Evolutionary conservation across 2,329 filamentous ascomycete genomes (phyloP), one percentile per base, ranked within the genome.

Genomic region (Paecilomyces dactylethromorphus): DNA sequence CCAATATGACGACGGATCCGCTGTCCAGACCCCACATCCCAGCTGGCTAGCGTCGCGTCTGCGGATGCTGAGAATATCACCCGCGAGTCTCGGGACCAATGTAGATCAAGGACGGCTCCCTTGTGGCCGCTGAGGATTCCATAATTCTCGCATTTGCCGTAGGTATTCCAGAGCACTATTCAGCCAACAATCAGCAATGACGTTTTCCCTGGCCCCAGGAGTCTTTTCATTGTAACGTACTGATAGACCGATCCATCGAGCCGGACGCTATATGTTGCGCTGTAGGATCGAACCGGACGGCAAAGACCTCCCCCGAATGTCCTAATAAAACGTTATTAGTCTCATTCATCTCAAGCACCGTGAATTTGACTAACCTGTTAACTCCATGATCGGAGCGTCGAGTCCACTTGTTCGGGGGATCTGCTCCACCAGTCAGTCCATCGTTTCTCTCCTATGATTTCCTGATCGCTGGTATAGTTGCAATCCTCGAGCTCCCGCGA

Each of bases 61-160:
- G 94, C 92, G 33, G 92, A 96, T 52, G 92, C 92, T 7, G 93
- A 94, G 71, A 93, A 97, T 56, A 99, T 76, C 50, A 93, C 88
- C 68, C 89, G 87, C 21, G 92, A 95, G 78, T 99, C 94, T 71
- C 94, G 88, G 29, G 94, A 96, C 94, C 94, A 99, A 71, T 96
- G 92, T 53, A 99, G 79, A 74, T 97, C 94, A 26, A 97, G 81
- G 54, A 99, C 81, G 1, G 94, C 94, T 65, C 91, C 91, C 71
- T 91, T 92, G 78, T 99, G 94, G 33, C 94, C 94, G 8, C 82
- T 91, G 56, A 99, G 81, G 29, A 90, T 79, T 60, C 93, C 92
- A 69, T 97, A 97, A 77, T 99, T 99, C 70, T 96, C 90, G 78
- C 93, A 97, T 67, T 91, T 84, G 68, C 92, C 93, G 62, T 93